A percentile compares a stretch with the other conserved stretches of the same genome.
Evolutionary conservation across 305 asterid species (phyloP).

Genomic region (Fraxinus paxiana): DNA sequence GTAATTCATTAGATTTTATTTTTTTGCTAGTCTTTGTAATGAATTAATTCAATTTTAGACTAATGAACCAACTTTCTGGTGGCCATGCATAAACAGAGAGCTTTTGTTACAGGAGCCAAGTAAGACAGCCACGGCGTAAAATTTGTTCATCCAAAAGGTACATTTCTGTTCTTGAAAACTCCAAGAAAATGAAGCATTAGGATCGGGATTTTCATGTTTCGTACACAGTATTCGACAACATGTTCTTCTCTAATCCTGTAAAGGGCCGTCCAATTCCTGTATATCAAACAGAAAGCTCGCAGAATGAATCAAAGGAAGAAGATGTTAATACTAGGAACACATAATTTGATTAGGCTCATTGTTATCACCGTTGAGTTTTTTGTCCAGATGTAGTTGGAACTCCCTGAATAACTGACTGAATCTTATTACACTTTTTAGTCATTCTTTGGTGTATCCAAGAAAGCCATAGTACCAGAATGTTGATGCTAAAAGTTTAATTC

Average conservation of each 20-base stretch:
- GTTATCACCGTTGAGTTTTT: conserved; percentile 5
- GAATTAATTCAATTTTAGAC: background rate
- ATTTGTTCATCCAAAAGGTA: conserved; percentile 18
- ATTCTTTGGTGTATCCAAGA: background rate
- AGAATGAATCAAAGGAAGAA: background rate
- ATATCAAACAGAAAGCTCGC: background rate
- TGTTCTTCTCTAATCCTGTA: background rate
- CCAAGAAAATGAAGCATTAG: background rate
- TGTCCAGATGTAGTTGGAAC: background rate
- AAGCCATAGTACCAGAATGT: background rate
- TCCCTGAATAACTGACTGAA: background rate
- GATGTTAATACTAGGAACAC: background rate
- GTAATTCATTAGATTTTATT: background rate
- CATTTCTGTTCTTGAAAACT: background rate
- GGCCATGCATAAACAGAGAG: conserved; percentile 31
- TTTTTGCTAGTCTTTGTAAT: background rate
- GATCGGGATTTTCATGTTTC: background rate
- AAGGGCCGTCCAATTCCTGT: background rate
- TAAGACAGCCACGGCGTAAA: conserved; percentile 9
- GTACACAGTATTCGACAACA: background rate
- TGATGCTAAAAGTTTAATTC: background rate
- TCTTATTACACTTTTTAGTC: background rate
- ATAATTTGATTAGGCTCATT: background rate
- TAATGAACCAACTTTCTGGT: conserved; percentile 4
- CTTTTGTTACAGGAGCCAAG: background rate